phyloP scores from a whole-genome alignment of 257 asterid genomes.

The Linaria vulgaris region DNA sequence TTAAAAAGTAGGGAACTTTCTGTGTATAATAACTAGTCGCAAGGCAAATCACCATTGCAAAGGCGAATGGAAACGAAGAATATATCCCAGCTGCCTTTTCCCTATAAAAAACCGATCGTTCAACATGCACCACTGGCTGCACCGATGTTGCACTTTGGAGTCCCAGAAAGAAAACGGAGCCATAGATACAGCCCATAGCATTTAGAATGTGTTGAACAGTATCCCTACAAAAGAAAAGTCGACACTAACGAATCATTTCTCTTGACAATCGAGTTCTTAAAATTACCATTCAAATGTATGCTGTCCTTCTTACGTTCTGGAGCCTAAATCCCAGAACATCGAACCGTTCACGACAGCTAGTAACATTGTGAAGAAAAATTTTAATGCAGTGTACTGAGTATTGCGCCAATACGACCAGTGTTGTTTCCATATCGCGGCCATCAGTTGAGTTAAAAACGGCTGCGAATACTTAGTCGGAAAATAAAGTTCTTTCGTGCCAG shows the following conservation, averaged over 20 bases:
- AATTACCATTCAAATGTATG: too few relatives aligned
- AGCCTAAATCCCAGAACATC: slow-evolving; percentile 17
- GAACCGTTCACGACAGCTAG: not conserved
- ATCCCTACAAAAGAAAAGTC: slow-evolving; percentile 24
- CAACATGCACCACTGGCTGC: slow-evolving; percentile 47
- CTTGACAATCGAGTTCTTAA: too few relatives aligned
- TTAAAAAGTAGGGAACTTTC: too few relatives aligned
- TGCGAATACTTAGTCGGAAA: slow-evolving; percentile 17
- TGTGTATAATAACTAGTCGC: too few relatives aligned
- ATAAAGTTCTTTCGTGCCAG: slow-evolving; percentile 15
- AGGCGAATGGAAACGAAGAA: slow-evolving; percentile 55
- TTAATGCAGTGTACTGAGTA: slow-evolving; percentile 17
- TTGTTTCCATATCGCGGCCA: slow-evolving; percentile 16
- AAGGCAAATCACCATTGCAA: slow-evolving; percentile 37
- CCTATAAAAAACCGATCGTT: slow-evolving; percentile 52
- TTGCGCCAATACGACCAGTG: slow-evolving; percentile 26
- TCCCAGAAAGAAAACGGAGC: slow-evolving; percentile 42
- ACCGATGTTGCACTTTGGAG: slow-evolving; percentile 31
- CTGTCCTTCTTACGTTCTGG: not conserved
- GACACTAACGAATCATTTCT: too few relatives aligned
- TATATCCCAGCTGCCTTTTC: slow-evolving; percentile 65
- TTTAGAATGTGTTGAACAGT: slow-evolving; percentile 29
- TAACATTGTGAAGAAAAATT: slow-evolving; percentile 13
- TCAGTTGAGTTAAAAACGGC: slow-evolving; percentile 2
- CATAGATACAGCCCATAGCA: slow-evolving; percentile 38